Evolutionary conservation across 192 early-diverging fungal species (phyloP).

Genomic region (Umbelopsis isabellina): DNA sequence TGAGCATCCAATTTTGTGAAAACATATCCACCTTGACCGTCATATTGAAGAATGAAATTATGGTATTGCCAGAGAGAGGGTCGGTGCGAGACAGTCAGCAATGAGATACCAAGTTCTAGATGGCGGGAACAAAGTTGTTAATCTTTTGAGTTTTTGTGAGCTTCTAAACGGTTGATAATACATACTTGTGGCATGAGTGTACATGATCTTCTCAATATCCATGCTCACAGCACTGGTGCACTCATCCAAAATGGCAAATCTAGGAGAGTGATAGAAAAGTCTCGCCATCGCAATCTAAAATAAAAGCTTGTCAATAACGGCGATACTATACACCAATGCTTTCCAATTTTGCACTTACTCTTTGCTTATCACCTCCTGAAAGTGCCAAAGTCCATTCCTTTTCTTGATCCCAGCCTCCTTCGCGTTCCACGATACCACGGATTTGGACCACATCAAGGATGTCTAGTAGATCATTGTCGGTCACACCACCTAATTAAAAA

Average conservation of each 20-base stretch:
- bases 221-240: conserved; percentile 88
- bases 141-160: background rate
- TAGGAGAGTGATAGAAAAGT: conserved; percentile 95
- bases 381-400: conserved; percentile 90
- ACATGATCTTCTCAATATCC: conserved; percentile 94
- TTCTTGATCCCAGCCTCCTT: conserved; percentile 89
- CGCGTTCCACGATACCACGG: conserved; percentile 79
- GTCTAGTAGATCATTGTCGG: conserved; percentile 77
- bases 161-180: background rate
- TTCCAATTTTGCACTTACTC: conserved; percentile 41
- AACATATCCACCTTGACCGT: conserved; percentile 95
- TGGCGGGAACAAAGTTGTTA: background rate
- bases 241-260: conserved; percentile 97
- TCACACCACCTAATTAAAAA: conserved; percentile 51
- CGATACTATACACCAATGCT: background rate
- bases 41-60: conserved; percentile 91
- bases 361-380: conserved; percentile 96
- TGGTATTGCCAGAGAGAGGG: conserved; percentile 97
- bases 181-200: conserved; percentile 70
- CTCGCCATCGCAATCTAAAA: conserved; percentile 89
- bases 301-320: background rate
- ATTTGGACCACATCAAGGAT: conserved; percentile 88
- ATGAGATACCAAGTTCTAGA: conserved; percentile 77
- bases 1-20: conserved; percentile 91
- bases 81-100: conserved; percentile 95